Conservation (phyloP, 805 yeast genomes). For the Candida andamanensis region DNA sequence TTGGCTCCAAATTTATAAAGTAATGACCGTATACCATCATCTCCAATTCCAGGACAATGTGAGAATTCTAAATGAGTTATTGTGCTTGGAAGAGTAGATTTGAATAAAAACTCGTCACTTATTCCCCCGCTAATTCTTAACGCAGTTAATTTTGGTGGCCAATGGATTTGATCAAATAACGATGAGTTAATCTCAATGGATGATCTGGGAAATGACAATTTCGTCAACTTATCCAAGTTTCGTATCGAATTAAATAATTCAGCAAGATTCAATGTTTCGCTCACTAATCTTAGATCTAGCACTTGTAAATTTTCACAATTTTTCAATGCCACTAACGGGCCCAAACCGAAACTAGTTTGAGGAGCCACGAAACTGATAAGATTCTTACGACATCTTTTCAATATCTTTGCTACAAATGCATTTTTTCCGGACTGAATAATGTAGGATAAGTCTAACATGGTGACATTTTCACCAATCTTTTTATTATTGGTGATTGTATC, state of each 20-base stretch:
- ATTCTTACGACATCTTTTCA: conserved; percentile 67
- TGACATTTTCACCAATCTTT: conserved; percentile 53
- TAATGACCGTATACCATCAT: conserved; percentile 58
- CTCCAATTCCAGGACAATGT: conserved; percentile 77
- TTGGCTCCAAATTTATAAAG: conserved; percentile 62
- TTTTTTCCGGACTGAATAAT: conserved; percentile 90
- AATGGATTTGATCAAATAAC: conserved; percentile 40
- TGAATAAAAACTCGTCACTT: conserved; percentile 68
- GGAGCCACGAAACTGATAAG: conserved; percentile 79
- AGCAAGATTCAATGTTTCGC: conserved; percentile 81
- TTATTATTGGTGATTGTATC: conserved; percentile 53
- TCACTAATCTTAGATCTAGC: conserved; percentile 77
- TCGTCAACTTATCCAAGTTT: conserved; percentile 57
- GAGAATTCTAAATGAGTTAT: conserved; percentile 72
- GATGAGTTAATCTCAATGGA: conserved; percentile 62
- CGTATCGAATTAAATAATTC: conserved; percentile 75
- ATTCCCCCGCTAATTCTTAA: conserved; percentile 86
- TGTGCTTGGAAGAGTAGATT: conserved; percentile 67
- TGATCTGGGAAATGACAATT: conserved; percentile 82
- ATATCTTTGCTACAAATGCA: conserved; percentile 76
- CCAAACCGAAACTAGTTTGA: conserved; percentile 89
- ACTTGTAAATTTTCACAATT: conserved; percentile 59
- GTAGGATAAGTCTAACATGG: conserved; percentile 63
- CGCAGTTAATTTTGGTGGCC: conserved; percentile 78
- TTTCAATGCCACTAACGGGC: conserved; percentile 79